Percentiles rank a stretch among this genome's conserved stretches.
phyloP scores from a whole-genome alignment of 371 early-diverging fungal genomes.

The Mortierella sp. region DNA sequence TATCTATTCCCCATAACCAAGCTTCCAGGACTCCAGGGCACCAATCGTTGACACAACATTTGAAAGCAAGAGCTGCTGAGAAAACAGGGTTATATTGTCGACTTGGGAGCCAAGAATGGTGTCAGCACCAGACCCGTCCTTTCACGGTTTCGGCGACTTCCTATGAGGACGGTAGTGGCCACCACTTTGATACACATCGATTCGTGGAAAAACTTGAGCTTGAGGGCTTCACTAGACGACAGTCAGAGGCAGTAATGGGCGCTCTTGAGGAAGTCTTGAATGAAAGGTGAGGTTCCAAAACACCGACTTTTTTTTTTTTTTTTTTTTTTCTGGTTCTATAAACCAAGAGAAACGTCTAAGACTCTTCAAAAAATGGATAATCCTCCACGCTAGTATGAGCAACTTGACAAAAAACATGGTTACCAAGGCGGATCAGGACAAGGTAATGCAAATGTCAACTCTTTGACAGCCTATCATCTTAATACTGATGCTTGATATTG shows the following conservation, averaged over 20 bases:
- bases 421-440: constrained; percentile 86
- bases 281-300: constrained; percentile 68
- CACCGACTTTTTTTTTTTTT: neutral
- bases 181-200: constrained; percentile 81
- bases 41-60: no score
- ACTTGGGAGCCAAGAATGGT: no score
- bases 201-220: constrained; percentile 80
- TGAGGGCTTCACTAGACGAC: constrained; percentile 78
- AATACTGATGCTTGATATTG: no score
- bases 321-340: neutral
- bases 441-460: constrained; percentile 54
- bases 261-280: constrained; percentile 77
- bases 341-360: neutral
- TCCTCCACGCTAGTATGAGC: constrained; percentile 54
- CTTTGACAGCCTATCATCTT: no score
- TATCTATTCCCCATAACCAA: no score
- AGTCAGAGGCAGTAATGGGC: constrained; percentile 84
- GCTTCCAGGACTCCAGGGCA: no score
- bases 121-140: constrained; percentile 14
- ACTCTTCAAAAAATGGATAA: neutral
- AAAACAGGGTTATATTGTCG: no score
- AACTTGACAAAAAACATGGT: constrained; percentile 75
- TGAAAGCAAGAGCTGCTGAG: no score
- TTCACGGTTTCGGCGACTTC: constrained; percentile 27
- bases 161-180: constrained; percentile 15